Base-by-base conservation (phyloP, 768 basidiomycete species). In the Leccinum ochraceum region DNA sequence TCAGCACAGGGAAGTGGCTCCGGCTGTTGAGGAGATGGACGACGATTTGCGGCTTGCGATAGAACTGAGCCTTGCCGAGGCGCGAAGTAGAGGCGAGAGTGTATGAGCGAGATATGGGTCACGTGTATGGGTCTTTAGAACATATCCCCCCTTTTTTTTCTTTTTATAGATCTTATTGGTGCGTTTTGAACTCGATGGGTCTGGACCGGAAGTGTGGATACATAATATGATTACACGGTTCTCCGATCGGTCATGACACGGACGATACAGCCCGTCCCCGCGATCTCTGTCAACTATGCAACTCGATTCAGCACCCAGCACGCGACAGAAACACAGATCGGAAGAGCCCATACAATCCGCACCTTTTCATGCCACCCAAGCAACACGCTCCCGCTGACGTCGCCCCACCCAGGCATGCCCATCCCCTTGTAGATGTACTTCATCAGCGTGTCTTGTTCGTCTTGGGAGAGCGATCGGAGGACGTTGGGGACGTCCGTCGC, bases 391-490 rank as follows among this genome's bases (percentile, higher is more conserved):
- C 86, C 86, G 66, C 80, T 84, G 59, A 86, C 79, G 63, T 88
- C 87, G 32, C 84, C 81, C 73, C 83, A 80, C 16, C 80, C 86
- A 2, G 81, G 78, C 68, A 81, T 74, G 17, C 80, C 84, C 95
- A 97, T 98, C 16, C 93, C 95, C 78, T 98, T 98, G 84, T 98
- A 98, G 16, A 98, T 79, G 71, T 96, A 98, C 73, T 95, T 96
- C 96, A 97, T 98, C 57, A 98, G 81, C 34, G 88, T 91, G 70
- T 97, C 96, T 69, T 95, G 92, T 49, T 83, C 77, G 54, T 92
- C 89, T 66, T 82, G 82, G 3, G 87, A 82, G 32, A 98, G 81
- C 0, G 81, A 73, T 68, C 87, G 90, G 72, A 97, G 81, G 54
- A 90, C 85, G 26, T 77, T 77, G 3, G 89, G 81, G 63, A 98